These are phyloP conservation scores for Acanthamoeba sp. DNA, from an alignment of 208 protist species.

Conservation along the genomic window DNA sequence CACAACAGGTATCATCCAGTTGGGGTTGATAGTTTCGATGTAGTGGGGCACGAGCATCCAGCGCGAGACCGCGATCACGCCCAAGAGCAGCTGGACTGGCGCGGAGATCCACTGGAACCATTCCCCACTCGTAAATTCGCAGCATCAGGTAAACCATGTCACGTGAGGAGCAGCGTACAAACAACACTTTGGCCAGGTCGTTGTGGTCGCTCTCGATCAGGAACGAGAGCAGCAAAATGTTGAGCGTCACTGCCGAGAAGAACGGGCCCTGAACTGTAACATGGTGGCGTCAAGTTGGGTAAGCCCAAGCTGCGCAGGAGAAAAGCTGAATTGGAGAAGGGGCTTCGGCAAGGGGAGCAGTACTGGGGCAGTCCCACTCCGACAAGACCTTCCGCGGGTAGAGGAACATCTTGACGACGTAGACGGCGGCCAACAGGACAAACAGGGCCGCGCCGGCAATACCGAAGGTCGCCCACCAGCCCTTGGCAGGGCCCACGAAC, in stretches of 20 bases:
- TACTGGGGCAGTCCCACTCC: slow-evolving; percentile 60
- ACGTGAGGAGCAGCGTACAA: not conserved
- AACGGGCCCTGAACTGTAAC: slow-evolving; percentile 11
- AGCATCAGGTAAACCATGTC: not conserved
- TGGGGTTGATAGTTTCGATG: slow-evolving; percentile 65
- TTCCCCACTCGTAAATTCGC: not conserved
- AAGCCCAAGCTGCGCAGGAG: too few species aligned
- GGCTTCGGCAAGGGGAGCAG: not conserved
- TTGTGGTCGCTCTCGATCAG: slow-evolving; percentile 4
- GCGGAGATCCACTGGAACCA: slow-evolving; percentile 34
- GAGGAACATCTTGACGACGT: slow-evolving; percentile 49
- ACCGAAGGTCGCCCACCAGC: not conserved
- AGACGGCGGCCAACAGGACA: not conserved
- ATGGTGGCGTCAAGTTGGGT: too few species aligned
- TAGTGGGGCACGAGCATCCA: slow-evolving; percentile 17
- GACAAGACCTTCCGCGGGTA: slow-evolving; percentile 49
- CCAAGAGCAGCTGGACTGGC: slow-evolving; percentile 4
- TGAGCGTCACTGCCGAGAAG: slow-evolving; percentile 46
- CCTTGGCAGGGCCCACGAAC: not conserved
- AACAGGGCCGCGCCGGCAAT: not conserved
- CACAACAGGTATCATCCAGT: slow-evolving; percentile 60
- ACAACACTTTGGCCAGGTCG: slow-evolving; percentile 44
- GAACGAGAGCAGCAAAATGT: slow-evolving; percentile 60
- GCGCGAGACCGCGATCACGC: not conserved
- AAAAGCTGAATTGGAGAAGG: too few species aligned